Conservation (phyloP, 345 rosid species). For the Eucalyptus grandis region DNA sequence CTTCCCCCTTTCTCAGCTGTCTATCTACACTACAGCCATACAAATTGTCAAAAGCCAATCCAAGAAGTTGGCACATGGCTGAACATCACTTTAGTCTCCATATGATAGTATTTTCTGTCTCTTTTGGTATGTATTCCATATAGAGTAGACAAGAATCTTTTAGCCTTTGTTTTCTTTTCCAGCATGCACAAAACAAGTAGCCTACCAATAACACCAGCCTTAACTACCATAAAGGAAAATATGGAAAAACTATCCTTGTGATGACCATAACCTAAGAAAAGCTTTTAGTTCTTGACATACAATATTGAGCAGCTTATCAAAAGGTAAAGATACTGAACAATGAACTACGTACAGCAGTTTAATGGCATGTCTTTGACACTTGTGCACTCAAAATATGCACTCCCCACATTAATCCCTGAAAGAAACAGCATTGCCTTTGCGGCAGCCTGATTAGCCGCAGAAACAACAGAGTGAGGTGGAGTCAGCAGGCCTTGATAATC, state of each 20-base stretch:
- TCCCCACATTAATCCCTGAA: slow-evolving; percentile 51
- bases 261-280: neutral
- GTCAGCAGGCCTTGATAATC: slow-evolving; percentile 77
- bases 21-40: neutral
- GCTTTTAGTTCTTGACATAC: neutral
- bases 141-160: neutral
- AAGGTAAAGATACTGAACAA: neutral
- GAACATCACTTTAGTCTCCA: neutral
- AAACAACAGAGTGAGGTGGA: slow-evolving; percentile 70
- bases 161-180: neutral
- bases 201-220: neutral
- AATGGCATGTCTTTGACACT: slow-evolving; percentile 80
- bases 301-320: neutral
- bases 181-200: neutral
- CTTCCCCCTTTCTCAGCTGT: neutral
- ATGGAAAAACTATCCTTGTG: neutral
- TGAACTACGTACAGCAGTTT: slow-evolving; percentile 50
- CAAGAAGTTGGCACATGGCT: neutral
- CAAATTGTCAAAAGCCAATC: neutral
- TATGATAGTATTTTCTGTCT: neutral
- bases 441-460: slow-evolving; percentile 90
- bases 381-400: slow-evolving; percentile 55
- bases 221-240: neutral
- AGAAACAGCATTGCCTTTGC: slow-evolving; percentile 71
- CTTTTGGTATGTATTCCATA: neutral